phyloP scores from a whole-genome alignment of 257 asterid genomes.

The Pogostemon cablin region DNA sequence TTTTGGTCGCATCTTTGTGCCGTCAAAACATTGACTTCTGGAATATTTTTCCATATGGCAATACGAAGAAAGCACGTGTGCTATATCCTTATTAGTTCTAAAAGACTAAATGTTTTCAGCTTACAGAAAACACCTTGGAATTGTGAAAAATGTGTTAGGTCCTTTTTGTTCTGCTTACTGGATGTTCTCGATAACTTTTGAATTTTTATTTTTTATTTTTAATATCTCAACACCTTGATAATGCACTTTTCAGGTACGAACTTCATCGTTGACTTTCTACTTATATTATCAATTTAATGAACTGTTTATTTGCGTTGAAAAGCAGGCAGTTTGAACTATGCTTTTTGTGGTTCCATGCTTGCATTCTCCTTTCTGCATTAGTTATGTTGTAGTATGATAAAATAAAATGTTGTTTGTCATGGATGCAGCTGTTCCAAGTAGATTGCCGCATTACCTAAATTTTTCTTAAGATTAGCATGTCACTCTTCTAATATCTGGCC shows the following conservation, averaged over 20 bases:
- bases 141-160: not conserved
- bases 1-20: constrained; percentile 4
- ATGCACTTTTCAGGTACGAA: not conserved
- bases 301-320: not conserved
- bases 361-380: not conserved
- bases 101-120: too few species aligned
- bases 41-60: not conserved
- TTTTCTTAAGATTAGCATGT: not conserved
- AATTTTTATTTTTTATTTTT: not conserved
- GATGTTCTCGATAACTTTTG: not conserved
- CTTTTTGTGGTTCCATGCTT: not conserved
- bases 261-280: not conserved
- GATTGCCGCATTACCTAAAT: not conserved
- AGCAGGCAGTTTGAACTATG: not conserved
- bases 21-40: not conserved
- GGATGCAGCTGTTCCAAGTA: constrained; percentile 6
- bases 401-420: not conserved
- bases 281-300: constrained; percentile 5
- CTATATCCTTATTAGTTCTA: not conserved
- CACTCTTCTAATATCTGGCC: not conserved
- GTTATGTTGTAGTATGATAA: not conserved
- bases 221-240: not conserved
- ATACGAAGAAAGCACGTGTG: not conserved
- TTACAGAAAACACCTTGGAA: too few species aligned
- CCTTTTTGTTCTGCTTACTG: constrained; percentile 10